phyloP scores from a whole-genome alignment of 208 protist genomes.

The Endotrypanum monterogeii region DNA sequence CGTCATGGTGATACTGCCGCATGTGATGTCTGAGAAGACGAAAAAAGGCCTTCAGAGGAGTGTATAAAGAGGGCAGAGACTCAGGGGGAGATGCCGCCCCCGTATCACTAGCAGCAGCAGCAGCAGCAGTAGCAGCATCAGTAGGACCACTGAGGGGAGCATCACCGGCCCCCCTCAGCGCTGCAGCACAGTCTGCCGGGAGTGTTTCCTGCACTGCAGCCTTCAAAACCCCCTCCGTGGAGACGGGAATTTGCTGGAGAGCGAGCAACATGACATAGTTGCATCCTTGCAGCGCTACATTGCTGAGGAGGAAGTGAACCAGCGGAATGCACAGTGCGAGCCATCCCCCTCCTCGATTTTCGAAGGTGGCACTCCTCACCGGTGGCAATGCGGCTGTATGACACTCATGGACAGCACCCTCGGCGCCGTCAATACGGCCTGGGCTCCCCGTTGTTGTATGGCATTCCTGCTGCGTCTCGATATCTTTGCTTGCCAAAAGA shows the following conservation, averaged over 20 bases:
- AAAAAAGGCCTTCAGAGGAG: conserved; percentile 27
- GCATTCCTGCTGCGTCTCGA: not conserved
- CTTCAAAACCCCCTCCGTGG: conserved; percentile 29
- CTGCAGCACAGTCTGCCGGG: not conserved
- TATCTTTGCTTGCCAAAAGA: conserved; percentile 4
- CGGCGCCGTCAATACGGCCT: not conserved
- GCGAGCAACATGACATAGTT: conserved; percentile 31
- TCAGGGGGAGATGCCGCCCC: not conserved
- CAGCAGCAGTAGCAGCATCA: not conserved
- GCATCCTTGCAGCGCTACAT: conserved; percentile 21
- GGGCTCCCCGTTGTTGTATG: no score
- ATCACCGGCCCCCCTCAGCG: not conserved
- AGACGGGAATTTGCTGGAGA: conserved; percentile 31
- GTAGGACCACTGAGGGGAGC: not conserved
- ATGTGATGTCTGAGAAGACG: conserved; percentile 14
- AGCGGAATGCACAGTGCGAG: conserved; percentile 26
- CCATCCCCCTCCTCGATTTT: conserved; percentile 17
- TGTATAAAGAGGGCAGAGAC: conserved; percentile 8
- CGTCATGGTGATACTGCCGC: conserved; percentile 3
- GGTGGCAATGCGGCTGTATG: not conserved
- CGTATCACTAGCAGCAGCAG: not conserved
- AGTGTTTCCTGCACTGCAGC: conserved; percentile 15
- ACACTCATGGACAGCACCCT: not conserved
- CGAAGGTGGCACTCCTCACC: conserved; percentile 14
- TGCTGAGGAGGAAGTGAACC: conserved; percentile 30